Evolutionary conservation across 306 rosid genomes (phyloP).

Genomic region (Citrullus colocynthis): DNA sequence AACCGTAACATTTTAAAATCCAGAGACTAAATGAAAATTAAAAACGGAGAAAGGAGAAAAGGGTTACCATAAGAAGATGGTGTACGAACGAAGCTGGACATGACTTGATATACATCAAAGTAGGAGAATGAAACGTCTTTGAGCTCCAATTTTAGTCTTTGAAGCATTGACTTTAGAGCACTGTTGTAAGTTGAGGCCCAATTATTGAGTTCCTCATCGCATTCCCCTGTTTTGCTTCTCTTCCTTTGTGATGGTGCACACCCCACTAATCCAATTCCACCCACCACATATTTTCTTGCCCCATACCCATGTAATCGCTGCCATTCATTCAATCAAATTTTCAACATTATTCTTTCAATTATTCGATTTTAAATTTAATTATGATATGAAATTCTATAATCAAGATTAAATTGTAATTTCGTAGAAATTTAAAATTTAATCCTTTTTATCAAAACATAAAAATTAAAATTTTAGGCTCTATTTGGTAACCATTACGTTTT

Average conservation of each 20-base stretch:
- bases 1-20: too few species aligned
- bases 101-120: slow-evolving; percentile 37
- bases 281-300: slow-evolving; percentile 49
- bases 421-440: too few species aligned
- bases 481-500: too few species aligned
- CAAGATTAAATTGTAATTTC: too few species aligned
- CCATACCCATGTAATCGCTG: slow-evolving; percentile 52
- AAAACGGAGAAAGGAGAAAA: background rate
- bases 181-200: slow-evolving; percentile 28
- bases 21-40: too few species aligned
- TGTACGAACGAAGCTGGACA: slow-evolving; percentile 26
- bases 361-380: too few species aligned
- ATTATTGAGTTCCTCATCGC: slow-evolving; percentile 33
- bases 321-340: background rate
- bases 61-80: slow-evolving; percentile 39
- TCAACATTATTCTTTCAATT: too few species aligned
- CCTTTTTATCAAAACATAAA: too few species aligned
- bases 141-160: slow-evolving; percentile 26
- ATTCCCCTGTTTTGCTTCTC: slow-evolving; percentile 20
- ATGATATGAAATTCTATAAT: too few species aligned
- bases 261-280: slow-evolving; percentile 48
- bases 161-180: slow-evolving; percentile 34
- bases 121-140: slow-evolving; percentile 35
- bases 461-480: too few species aligned
- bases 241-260: slow-evolving; percentile 56